Evolutionary conservation across 331 rosid genomes (phyloP).

Genomic region (Malus hybrid): DNA sequence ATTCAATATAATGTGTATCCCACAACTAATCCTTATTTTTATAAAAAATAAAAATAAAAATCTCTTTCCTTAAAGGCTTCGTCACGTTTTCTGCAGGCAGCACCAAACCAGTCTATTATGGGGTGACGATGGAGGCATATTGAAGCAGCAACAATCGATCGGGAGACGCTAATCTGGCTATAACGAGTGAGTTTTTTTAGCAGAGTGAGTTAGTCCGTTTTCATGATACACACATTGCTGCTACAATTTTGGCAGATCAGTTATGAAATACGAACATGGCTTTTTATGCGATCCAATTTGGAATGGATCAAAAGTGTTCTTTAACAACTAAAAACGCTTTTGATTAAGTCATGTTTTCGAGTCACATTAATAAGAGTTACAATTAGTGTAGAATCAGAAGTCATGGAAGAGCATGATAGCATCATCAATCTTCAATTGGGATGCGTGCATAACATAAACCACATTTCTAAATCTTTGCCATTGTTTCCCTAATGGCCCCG

Average conservation of each 20-base stretch:
- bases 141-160: slow-evolving; percentile 15
- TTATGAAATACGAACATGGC: background rate
- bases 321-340: too few relatives aligned
- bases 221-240: too few relatives aligned
- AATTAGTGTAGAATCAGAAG: slow-evolving; percentile 34
- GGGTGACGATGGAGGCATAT: slow-evolving; percentile 50
- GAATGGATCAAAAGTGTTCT: background rate
- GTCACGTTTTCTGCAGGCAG: slow-evolving; percentile 34
- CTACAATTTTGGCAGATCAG: too few relatives aligned
- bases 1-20: too few relatives aligned
- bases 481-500: slow-evolving; percentile 34
- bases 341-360: too few relatives aligned
- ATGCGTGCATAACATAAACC: slow-evolving; percentile 40
- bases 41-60: too few relatives aligned
- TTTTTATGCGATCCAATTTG: background rate
- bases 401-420: slow-evolving; percentile 89
- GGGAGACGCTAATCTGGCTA: background rate
- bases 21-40: too few relatives aligned
- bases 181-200: background rate
- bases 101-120: slow-evolving; percentile 48
- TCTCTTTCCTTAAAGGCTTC: slow-evolving; percentile 19
- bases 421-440: slow-evolving; percentile 75
- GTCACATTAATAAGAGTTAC: background rate
- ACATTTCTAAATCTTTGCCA: slow-evolving; percentile 20
- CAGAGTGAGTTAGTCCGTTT: background rate